Base-by-base conservation (phyloP, 306 rosid genomes). In the Malus orientalis region DNA sequence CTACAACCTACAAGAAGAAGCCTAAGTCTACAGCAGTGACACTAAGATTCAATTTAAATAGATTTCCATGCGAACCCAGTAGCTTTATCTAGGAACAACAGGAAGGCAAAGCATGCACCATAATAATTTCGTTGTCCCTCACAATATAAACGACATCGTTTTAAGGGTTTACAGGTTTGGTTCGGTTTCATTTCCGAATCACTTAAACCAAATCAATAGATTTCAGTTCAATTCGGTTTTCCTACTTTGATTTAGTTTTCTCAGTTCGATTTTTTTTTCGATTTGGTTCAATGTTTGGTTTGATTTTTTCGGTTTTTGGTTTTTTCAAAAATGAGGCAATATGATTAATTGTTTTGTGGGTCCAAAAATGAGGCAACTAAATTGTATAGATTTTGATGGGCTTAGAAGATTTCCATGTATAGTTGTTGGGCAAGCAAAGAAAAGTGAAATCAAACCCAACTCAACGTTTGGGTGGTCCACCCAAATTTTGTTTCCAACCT, bases 71-170 rank as follows among this genome's bases (percentile, higher is more conserved):
- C 14, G 8, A 49, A 36, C 57, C 38, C 14, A 15, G 23, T 3
- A 70, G 57, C 20, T 47, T 27, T 74, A 22, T 74, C 23, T 8
- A 54, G 19, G 63, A 76, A 67, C 33, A 53, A 44, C 32, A 45
- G 19, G 33, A 44, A 74, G 45, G 75, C 6, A 74, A 65, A 59
- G 49, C 53, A 82, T 80, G 38, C 75, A 67, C 78, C 77, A 78
- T 62, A 58, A 83, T 16, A 25, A 82, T 74, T 80, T 83, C 80
- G 74, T 84, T 74, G 19, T 54, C 73, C 83, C 85, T 78, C 86
- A 80, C 89, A 89, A 81, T 66, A 83, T 79, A 6, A 36, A 36
- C 40, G 40, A 7, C 40, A 2, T 36, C 2, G 8, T 36, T 36
- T 36, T 36, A 36, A 33, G 38, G 7, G 38, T 33, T 33, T 33